A percentile compares a stretch with the other conserved stretches of the same genome.
These are phyloP conservation scores for Lonicera japonica DNA, from an alignment of 129 eudicot species.

Conservation along the genomic window DNA sequence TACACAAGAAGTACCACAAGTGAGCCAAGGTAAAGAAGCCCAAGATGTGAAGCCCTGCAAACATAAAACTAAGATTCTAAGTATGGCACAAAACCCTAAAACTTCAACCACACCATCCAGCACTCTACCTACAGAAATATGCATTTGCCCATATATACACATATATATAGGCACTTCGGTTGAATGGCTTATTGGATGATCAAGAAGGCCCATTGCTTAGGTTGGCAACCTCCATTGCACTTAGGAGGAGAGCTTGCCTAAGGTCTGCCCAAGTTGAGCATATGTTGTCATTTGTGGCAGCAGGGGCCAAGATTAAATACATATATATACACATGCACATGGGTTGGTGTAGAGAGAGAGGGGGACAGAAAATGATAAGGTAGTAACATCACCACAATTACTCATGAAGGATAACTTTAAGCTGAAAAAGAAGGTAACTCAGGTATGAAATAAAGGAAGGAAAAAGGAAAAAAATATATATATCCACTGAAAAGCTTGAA, in stretches of 20 bases:
- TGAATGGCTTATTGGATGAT: too few species aligned
- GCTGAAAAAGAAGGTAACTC: not conserved
- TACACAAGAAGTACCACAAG: constrained; percentile 85
- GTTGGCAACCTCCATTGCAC: too few species aligned
- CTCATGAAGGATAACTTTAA: not conserved
- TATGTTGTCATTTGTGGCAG: too few species aligned
- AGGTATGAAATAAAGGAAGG: not conserved
- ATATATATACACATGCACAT: not conserved
- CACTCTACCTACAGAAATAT: not conserved
- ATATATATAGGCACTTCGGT: not conserved
- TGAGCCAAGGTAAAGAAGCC: constrained; percentile 83
- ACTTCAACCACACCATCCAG: not conserved
- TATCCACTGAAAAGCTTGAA: not conserved
- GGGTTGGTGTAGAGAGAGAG: not conserved
- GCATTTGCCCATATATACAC: too few species aligned
- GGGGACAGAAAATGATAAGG: not conserved
- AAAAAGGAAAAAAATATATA: not conserved
- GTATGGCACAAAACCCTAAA: not conserved
- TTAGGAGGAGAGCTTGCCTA: too few species aligned
- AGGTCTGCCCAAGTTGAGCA: too few species aligned
- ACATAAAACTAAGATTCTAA: constrained; percentile 1
- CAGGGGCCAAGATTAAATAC: too few species aligned
- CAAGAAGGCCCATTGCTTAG: too few species aligned
- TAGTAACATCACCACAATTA: not conserved
- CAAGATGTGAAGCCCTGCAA: constrained; percentile 92